Evolutionary conservation across 768 basidiomycete genomes (phyloP), one percentile per base, ranked within the genome.

Genomic region (Tricholoma matsutake): DNA sequence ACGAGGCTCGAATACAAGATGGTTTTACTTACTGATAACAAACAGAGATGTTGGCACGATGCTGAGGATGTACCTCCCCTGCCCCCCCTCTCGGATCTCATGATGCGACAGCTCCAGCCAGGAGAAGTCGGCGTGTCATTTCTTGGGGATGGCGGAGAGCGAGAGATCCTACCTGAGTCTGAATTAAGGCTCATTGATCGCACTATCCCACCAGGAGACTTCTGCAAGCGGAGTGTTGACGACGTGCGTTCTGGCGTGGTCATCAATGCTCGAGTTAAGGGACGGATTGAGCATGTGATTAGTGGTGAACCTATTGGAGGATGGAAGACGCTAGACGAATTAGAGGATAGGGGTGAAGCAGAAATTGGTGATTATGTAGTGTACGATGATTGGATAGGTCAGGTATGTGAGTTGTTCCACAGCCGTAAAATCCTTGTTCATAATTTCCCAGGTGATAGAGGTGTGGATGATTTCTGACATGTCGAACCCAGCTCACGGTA

Each of bases 111-210:
- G 9, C 81, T 95, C 20, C 68, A 80, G 56, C 86, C 82, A 57
- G 93, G 93, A 41, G 93, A 95, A 79, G 88, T 94, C 47, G 92
- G 90, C 53, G 85, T 95, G 39, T 86, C 88, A 18, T 92, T 88
- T 72, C 77, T 86, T 35, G 76, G 81, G 0, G 72, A 75, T 35
- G 67, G 67, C 9, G 72, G 78, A 68, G 65, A 82, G 74, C 84
- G 89, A 61, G 85, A 89, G 67, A 93, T 96, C 63, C 78, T 91
- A 14, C 78, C 76, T 3, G 92, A 94, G 71, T 81, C 84, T 13
- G 79, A 87, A 8, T 81, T 94, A 59, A 75, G 74, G 22, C 84
- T 96, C 8, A 78, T 91, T 47, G 91, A 94, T 72, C 88, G 94
- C 58, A 81, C 80, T 39, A 86, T 95, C 65, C 86, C 88, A 64